Evolutionary conservation across 441 rosid genomes (phyloP).

Genomic region (Adansonia gregorii): DNA sequence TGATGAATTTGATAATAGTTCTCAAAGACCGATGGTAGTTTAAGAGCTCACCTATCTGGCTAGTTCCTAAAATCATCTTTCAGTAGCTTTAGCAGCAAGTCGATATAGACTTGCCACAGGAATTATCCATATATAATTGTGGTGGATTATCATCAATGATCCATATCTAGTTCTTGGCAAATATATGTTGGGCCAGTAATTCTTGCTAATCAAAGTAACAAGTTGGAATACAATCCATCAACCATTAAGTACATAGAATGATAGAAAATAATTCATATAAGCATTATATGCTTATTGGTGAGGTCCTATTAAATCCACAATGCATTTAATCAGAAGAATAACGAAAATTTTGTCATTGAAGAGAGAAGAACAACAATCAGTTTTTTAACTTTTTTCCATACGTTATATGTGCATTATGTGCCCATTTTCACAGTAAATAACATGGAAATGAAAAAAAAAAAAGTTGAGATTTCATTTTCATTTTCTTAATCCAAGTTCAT

Average conservation of each 20-base stretch:
- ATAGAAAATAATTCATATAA: too few relatives aligned
- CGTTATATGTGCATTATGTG: too few relatives aligned
- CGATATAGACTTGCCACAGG: conserved; percentile 51
- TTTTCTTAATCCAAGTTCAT: too few relatives aligned
- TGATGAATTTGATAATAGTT: neutral
- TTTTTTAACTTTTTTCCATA: too few relatives aligned
- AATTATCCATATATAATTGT: conserved; percentile 39
- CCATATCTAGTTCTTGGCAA: conserved; percentile 70
- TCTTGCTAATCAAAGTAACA: conserved; percentile 62
- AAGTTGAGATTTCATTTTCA: too few relatives aligned
- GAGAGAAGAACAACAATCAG: too few relatives aligned
- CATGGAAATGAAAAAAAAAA: too few relatives aligned
- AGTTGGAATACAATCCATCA: neutral
- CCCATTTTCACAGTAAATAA: too few relatives aligned
- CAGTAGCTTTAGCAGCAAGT: conserved; percentile 57
- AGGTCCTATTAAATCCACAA: too few relatives aligned
- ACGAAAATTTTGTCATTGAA: too few relatives aligned
- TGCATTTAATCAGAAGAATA: too few relatives aligned
- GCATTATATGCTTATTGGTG: too few relatives aligned
- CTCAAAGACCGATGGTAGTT: neutral
- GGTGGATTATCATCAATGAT: conserved; percentile 59
- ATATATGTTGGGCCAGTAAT: conserved; percentile 63
- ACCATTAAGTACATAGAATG: neutral
- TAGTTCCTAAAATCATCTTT: conserved; percentile 64
- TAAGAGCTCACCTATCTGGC: conserved; percentile 53